Evolutionary conservation across 2,329 filamentous ascomycete genomes (phyloP), one percentile per base, ranked within the genome.

Genomic region (Aspergillus pseudoglaucus): DNA sequence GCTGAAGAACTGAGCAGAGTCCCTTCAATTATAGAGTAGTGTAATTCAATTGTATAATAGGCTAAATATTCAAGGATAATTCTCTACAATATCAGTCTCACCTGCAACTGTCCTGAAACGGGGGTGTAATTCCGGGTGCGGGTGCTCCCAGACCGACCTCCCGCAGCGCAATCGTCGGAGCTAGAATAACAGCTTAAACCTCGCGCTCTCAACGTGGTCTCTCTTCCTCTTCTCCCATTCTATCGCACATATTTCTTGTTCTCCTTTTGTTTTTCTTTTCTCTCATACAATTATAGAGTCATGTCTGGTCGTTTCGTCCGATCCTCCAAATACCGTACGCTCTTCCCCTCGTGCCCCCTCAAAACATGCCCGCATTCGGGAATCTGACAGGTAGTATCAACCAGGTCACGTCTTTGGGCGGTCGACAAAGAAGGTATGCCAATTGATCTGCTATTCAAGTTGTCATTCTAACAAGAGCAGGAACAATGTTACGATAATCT

Each of bases 401-500:
- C 37, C 17, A 52, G 91, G 91, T 79, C 93, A 98, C 80, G 87
- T 98, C 75, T 98, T 96, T 77, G 93, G 93, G 69, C 93, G 94
- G 75, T 76, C 89, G 54, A 94, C 90, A 58, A 85, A 88, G 73
- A 96, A 95, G 77, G 81, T 81, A 71, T 56, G 52, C 45, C 23
- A 17, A 41, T 30, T n/a, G 12, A 20, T 33, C 14, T 22, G 23
- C 17, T 18, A 38, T 27, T 23, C 27, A 35, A 49, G 53, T 23
- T 52, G 15, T 33, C n/a, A 6, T 35, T 30, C 15, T 20, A 22
- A 15, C 9, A 8, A 32, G 12, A 12, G 10, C 27, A 84, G 81
- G 93, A 98, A 71, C 88, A 88, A 80, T 96, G 90, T 78, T 98
- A 97, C 75, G 93, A 98, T 73, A 97, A 97, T 72, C 77, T 98